phyloP scores from a whole-genome alignment of 176 grass and related monocot species.

The Eremochloa ophiuroides region DNA sequence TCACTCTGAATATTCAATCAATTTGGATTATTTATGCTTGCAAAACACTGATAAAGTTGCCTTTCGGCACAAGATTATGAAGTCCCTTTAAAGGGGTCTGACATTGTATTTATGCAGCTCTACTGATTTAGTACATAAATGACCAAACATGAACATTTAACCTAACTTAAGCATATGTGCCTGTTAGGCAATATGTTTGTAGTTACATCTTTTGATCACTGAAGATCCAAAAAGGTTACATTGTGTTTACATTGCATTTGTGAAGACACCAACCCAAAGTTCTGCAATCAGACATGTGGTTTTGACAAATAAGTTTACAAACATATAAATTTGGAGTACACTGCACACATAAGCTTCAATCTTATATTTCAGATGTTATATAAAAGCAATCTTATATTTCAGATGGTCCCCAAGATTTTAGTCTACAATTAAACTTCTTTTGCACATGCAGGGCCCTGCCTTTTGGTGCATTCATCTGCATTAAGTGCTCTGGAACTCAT shows the following conservation, averaged over 20 bases:
- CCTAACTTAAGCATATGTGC: not conserved
- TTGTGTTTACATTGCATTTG: too few relatives aligned
- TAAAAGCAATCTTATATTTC: not conserved
- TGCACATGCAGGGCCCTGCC: conserved; percentile 53
- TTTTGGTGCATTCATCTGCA: conserved; percentile 90
- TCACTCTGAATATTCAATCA: not conserved
- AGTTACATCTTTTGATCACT: too few relatives aligned
- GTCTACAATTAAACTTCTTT: conserved; percentile 5
- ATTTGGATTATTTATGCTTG: conserved; percentile 5
- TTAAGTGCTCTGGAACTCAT: conserved; percentile 93
- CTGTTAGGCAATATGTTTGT: too few relatives aligned
- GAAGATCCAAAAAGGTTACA: too few relatives aligned
- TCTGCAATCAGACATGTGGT: not conserved
- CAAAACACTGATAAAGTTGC: not conserved
- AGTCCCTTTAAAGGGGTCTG: not conserved
- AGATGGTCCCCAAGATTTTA: not conserved
- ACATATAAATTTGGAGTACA: not conserved
- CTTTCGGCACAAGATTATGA: not conserved
- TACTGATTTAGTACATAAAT: not conserved
- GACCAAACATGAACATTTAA: not conserved
- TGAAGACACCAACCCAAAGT: too few relatives aligned
- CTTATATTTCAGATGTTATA: not conserved
- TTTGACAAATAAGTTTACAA: not conserved
- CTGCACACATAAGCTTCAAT: not conserved
- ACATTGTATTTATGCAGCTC: not conserved